Conservation (phyloP, 257 asterid species). For the Fraxinus americana region DNA sequence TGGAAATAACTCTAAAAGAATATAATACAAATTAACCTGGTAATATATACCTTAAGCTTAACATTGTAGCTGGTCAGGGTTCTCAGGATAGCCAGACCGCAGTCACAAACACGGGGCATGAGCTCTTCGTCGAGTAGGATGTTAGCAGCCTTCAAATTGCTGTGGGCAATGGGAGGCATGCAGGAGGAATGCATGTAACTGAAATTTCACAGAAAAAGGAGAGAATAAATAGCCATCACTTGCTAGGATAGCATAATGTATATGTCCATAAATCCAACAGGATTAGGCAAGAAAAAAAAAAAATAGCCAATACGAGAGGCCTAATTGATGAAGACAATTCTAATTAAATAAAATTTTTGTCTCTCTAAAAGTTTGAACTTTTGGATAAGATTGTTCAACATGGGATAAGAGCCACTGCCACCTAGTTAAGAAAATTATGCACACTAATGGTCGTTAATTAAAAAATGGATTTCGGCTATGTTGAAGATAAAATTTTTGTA, state of each 20-base stretch:
- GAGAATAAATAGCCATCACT: no score
- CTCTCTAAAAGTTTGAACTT: not conserved
- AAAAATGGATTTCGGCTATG: not conserved
- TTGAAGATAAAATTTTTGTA: not conserved
- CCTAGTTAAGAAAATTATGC: not conserved
- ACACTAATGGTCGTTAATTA: not conserved
- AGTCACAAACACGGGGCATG: constrained; percentile 68
- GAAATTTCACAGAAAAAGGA: constrained; percentile 28
- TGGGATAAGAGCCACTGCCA: not conserved
- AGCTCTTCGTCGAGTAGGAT: constrained; percentile 84
- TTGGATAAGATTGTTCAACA: not conserved
- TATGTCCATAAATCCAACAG: constrained; percentile 9
- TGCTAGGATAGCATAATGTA: no score
- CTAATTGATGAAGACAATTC: not conserved
- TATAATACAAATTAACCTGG: not conserved
- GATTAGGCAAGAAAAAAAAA: not conserved
- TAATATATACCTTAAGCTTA: constrained; percentile 65
- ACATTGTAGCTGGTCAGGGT: constrained; percentile 69
- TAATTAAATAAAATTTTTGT: no score
- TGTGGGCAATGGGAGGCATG: constrained; percentile 74
- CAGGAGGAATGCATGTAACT: constrained; percentile 83
- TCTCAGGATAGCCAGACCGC: constrained; percentile 69
- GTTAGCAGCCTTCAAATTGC: constrained; percentile 84
- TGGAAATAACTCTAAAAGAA: not conserved
- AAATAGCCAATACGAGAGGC: not conserved